Percentiles rank a stretch among this genome's conserved stretches.
Conservation (phyloP, 345 rosid genomes). For the Gossypioides kirkii region DNA sequence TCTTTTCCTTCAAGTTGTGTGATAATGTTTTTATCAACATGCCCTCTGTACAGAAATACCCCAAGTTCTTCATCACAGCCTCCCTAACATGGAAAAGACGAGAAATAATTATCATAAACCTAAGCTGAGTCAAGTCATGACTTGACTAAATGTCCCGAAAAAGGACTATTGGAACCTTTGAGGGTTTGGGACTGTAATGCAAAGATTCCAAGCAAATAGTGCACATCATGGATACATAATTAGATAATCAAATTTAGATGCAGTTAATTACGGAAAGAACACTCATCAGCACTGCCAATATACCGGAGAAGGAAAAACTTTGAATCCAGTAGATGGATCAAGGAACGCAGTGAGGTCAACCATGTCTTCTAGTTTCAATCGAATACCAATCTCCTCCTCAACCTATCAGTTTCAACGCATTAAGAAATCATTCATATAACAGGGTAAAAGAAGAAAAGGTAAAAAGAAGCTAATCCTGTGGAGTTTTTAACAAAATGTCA, state of each 20-base stretch:
- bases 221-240: not conserved
- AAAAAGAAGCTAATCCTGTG: not conserved
- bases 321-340: slow-evolving; percentile 60
- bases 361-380: slow-evolving; percentile 62
- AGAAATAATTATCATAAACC: not conserved
- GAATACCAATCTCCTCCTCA: slow-evolving; percentile 84
- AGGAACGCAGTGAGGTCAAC: slow-evolving; percentile 85
- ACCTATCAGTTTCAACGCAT: slow-evolving; percentile 38
- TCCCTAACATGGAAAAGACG: slow-evolving; percentile 46
- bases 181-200: not conserved
- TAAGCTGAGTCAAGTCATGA: not conserved
- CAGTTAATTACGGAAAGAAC: not conserved
- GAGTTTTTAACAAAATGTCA: not conserved
- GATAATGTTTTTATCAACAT: slow-evolving; percentile 53
- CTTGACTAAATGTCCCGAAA: not conserved
- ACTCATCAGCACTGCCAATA: slow-evolving; percentile 6
- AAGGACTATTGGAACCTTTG: not conserved
- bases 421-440: not conserved
- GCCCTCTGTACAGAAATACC: slow-evolving; percentile 58
- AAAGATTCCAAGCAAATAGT: not conserved
- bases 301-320: slow-evolving; percentile 78
- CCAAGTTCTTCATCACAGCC: slow-evolving; percentile 92
- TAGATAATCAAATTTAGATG: not conserved
- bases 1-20: slow-evolving; percentile 73
- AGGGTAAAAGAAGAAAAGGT: not conserved